Evolutionary conservation across 768 basidiomycete species (phyloP).

Genomic region (Tubosaeta sp.): DNA sequence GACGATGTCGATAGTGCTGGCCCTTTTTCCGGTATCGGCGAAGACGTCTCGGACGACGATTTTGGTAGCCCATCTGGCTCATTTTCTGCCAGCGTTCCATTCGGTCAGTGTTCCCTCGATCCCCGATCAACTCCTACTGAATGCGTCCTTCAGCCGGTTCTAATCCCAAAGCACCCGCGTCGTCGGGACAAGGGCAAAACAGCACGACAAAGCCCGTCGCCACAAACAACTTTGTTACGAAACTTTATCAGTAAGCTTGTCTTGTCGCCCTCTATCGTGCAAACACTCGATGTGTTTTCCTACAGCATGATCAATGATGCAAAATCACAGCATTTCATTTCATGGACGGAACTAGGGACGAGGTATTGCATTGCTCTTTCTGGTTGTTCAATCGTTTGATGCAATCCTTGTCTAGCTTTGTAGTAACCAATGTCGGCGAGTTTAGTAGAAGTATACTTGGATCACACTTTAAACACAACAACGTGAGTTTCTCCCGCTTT

Average conservation of each 20-base stretch:
- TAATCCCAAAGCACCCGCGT: slow-evolving; percentile 14
- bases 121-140: neutral
- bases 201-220: slow-evolving; percentile 62
- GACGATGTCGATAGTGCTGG: slow-evolving; percentile 58
- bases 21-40: slow-evolving; percentile 17
- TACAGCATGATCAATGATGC: slow-evolving; percentile 82
- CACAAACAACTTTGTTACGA: slow-evolving; percentile 82
- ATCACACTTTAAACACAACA: slow-evolving; percentile 88
- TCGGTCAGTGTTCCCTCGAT: slow-evolving; percentile 2
- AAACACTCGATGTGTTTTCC: neutral
- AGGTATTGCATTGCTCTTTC: slow-evolving; percentile 33
- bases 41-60: slow-evolving; percentile 27
- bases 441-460: slow-evolving; percentile 83
- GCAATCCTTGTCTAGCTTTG: slow-evolving; percentile 45
- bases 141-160: slow-evolving; percentile 1
- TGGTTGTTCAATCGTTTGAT: neutral
- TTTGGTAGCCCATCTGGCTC: slow-evolving; percentile 16
- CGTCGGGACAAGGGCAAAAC: slow-evolving; percentile 41
- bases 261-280: neutral
- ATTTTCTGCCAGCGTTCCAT: slow-evolving; percentile 4
- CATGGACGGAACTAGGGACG: slow-evolving; percentile 79
- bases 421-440: slow-evolving; percentile 82
- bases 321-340: slow-evolving; percentile 74
- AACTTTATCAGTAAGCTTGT: slow-evolving; percentile 77
- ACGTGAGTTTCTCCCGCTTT: slow-evolving; percentile 51